A percentile compares a stretch with the other conserved stretches of the same genome.
These are phyloP conservation scores for Ceriops zippeliana DNA, from an alignment of 345 rosid genomes.

Conservation along the genomic window DNA sequence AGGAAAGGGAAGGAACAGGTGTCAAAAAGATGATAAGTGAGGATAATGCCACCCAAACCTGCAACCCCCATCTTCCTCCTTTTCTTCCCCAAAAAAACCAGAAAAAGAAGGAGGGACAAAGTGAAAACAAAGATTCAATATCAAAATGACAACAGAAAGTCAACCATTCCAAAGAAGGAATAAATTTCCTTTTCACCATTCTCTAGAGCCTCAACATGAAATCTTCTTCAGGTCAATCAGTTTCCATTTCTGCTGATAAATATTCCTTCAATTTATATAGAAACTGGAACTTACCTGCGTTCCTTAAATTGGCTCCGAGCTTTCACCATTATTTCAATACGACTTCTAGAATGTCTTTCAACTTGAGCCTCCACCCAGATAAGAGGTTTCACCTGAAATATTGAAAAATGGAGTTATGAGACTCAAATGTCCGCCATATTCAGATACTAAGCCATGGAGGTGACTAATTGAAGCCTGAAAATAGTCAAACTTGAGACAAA, in stretches of 20 bases:
- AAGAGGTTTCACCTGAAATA: slow-evolving; percentile 76
- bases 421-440: background rate
- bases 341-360: slow-evolving; percentile 90
- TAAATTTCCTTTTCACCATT: background rate
- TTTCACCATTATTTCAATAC: slow-evolving; percentile 81
- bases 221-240: background rate
- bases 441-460: too few relatives aligned
- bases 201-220: background rate
- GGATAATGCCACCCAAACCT: too few relatives aligned
- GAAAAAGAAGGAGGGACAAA: too few relatives aligned
- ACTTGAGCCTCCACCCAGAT: slow-evolving; percentile 96
- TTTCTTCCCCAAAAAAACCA: too few relatives aligned
- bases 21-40: too few relatives aligned
- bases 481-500: too few relatives aligned
- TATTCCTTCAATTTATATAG: background rate
- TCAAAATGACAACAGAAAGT: background rate
- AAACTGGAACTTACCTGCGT: slow-evolving; percentile 52
- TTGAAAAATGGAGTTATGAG: background rate
- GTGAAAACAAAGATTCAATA: background rate
- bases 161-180: background rate
- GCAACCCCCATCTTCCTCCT: too few relatives aligned
- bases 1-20: too few relatives aligned
- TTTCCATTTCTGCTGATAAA: background rate
- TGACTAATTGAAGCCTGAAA: too few relatives aligned
- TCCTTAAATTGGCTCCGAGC: slow-evolving; percentile 94